phyloP scores from a whole-genome alignment of 441 rosid species.

The Gossypium gossypioides region DNA sequence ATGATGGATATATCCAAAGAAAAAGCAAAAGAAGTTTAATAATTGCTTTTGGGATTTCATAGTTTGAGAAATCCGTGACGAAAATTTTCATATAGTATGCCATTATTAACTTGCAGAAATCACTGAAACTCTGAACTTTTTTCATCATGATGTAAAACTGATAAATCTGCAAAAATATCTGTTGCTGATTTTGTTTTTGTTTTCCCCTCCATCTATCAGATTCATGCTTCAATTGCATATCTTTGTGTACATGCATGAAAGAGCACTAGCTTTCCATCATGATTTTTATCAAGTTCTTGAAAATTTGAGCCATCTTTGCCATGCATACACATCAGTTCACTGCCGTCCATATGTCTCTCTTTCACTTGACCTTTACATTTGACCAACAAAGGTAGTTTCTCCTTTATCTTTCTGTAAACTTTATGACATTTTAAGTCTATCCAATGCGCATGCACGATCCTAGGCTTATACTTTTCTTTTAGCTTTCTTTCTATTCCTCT shows the following conservation, averaged over 20 bases:
- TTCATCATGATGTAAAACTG: constrained; percentile 29
- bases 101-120: constrained; percentile 31
- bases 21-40: constrained; percentile 15
- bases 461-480: background rate
- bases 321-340: constrained; percentile 25
- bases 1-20: constrained; percentile 23
- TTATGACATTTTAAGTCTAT: constrained; percentile 20
- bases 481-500: background rate
- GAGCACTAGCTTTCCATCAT: constrained; percentile 17
- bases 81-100: constrained; percentile 14
- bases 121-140: constrained; percentile 31
- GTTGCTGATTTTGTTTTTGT: constrained; percentile 20
- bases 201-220: constrained; percentile 6
- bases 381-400: constrained; percentile 26
- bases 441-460: constrained; percentile 23
- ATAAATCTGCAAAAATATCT: constrained; percentile 32
- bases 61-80: constrained; percentile 25
- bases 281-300: constrained; percentile 25
- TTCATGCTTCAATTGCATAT: constrained; percentile 17
- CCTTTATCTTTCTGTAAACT: constrained; percentile 20
- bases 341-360: constrained; percentile 19
- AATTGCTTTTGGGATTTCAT: constrained; percentile 20
- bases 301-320: constrained; percentile 27
- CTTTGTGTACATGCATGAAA: constrained; percentile 28
- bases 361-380: constrained; percentile 19